Conservation (phyloP, 345 rosid species). For the Citrus sinensis region DNA sequence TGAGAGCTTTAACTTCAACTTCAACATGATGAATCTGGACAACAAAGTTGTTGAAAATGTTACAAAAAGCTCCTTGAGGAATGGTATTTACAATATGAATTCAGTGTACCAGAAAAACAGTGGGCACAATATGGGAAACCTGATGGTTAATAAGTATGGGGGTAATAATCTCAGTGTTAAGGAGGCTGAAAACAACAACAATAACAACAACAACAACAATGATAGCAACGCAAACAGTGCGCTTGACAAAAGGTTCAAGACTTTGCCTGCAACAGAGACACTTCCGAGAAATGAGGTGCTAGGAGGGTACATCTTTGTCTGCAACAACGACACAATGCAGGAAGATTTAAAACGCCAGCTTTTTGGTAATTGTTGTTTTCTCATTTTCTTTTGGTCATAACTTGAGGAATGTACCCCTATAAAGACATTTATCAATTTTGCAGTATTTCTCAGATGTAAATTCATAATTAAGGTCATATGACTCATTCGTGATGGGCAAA, state of each 20-base stretch:
- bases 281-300: conserved; percentile 95
- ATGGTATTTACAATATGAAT: conserved; percentile 56
- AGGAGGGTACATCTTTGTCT: conserved; percentile 97
- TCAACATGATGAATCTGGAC: conserved; percentile 81
- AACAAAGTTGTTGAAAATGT: conserved; percentile 48
- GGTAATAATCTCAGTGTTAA: conserved; percentile 53
- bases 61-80: conserved; percentile 54
- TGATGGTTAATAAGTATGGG: conserved; percentile 55
- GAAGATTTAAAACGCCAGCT: conserved; percentile 92
- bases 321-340: conserved; percentile 99
- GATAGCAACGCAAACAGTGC: conserved; percentile 35
- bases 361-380: conserved; percentile 52
- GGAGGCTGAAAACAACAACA: conserved; percentile 42
- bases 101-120: conserved; percentile 65
- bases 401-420: not conserved
- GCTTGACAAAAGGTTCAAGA: conserved; percentile 78
- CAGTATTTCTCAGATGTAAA: not conserved
- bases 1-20: conserved; percentile 71
- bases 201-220: conserved; percentile 25
- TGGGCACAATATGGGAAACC: conserved; percentile 42
- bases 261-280: conserved; percentile 89
- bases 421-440: not conserved
- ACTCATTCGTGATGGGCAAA: not conserved
- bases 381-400: not conserved
- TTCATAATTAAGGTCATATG: not conserved